Base-by-base conservation (phyloP, 768 basidiomycete species). In the Kwoniella sp. region DNA sequence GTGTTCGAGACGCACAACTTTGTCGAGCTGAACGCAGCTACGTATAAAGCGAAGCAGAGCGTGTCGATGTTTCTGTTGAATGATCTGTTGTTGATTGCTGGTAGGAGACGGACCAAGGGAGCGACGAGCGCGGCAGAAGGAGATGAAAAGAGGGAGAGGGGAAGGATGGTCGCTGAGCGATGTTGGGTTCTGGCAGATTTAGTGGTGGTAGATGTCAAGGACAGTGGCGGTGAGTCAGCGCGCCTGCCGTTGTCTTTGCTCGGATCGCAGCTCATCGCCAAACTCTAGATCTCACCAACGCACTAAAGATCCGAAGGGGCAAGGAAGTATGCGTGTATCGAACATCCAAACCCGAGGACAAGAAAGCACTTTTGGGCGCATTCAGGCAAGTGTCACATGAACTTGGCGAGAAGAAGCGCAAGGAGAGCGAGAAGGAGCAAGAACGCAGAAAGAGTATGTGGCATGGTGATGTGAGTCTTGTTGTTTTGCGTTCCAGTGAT, bases 281-380 rank as follows among this genome's bases (percentile, higher is more conserved):
- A 37, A 26, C 7, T 50, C 87, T 58, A 84, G 84, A 84, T 48
- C 76, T 98, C 85, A 92, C 89, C n/a, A 96, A 98, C 72, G 94
- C 97, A 2, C 90, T 98, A 85, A 97, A 97, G 83, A 87, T 99
- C 68, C 85, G 90, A 66, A 88, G 93, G 65, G 89, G 90, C 4
- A 96, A 95, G 80, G 95, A 98, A 80, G 91, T 91, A 0, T 89
- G 93, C 76, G 93, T 99, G 7, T 98, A 92, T 80, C 87, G 94
- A 37, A 91, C 91, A 1, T 91, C 94, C 63, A 85, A 84, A 8
- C 75, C 87, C 0, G 83, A 88, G 26, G 93, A 97, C 75, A 99
- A 99, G 84, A 93, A 91, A 81, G 83, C 85, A 9, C 84, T 98
- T 0, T 84, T 99, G 15, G 81, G 87, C 0, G 89, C 93, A 67